Percentiles rank a stretch among this genome's conserved stretches.
Evolutionary conservation across 805 yeast species (phyloP).

Genomic region (Maudiozyma bulderi): DNA sequence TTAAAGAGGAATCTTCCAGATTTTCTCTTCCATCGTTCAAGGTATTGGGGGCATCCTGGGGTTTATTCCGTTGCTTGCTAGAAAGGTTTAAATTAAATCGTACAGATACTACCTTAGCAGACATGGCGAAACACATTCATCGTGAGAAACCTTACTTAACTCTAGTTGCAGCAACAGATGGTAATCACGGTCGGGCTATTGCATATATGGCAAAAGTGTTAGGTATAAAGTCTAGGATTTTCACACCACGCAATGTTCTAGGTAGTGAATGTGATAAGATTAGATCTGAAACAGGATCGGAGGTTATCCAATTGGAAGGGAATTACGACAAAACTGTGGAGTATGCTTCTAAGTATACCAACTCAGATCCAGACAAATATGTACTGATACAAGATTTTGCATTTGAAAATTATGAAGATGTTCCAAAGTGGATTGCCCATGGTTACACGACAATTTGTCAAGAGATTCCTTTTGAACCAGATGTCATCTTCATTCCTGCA

Average conservation of each 20-base stretch:
- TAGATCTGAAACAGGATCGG: neutral
- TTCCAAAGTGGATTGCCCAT: neutral
- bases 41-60: neutral
- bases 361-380: neutral
- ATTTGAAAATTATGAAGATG: neutral
- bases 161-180: neutral
- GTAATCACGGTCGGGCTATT: neutral
- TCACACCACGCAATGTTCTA: neutral
- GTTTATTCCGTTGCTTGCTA: neutral
- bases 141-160: neutral
- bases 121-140: neutral
- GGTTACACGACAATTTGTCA: neutral
- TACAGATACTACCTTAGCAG: neutral
- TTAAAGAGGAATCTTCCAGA: neutral
- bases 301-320: neutral
- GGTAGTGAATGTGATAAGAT: neutral
- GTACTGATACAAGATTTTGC: neutral
- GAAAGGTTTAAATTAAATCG: neutral
- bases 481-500: neutral
- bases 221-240: neutral
- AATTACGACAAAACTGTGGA: neutral
- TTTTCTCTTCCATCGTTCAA: neutral
- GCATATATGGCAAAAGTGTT: neutral
- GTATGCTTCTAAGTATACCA: neutral
- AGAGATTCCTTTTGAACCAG: neutral